Evolutionary conservation across 2,329 filamentous ascomycete genomes (phyloP), one percentile per base, ranked within the genome.

Genomic region (Colletotrichum gigasporum): DNA sequence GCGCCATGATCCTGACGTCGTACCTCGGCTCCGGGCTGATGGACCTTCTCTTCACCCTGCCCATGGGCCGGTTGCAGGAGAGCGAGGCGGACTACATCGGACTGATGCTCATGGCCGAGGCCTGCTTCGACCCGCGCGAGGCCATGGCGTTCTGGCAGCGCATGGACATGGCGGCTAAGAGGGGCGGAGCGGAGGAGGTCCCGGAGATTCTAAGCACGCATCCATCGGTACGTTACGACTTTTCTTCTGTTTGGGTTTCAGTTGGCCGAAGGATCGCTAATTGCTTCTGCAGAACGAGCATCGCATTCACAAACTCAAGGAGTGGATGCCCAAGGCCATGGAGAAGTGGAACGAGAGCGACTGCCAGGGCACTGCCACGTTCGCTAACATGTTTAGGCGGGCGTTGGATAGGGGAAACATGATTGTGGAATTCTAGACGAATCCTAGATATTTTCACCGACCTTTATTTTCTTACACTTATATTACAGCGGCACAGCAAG

Each of bases 21-120:
- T 73, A 77, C 28, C 70, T 81, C 35, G 80, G 79, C 14, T 79
- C 82, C 2, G 77, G 84, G 2, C 56, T 90, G 20, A 77, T 91
- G 26, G 84, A 91, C 52, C 74, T 91, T 14, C 83, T 90, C n/a
- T 87, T 93, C 72, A 82, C 82, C 50, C 80, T 86, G 65, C 92
- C 91, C 1, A 91, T 91, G 74, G 87, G 86, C 47, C 82, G 92
- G 50, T 85, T 84, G 72, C 91, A 94, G 78, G 92, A 91, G 81
- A 87, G 83, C 50, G 91, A 95, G 78, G 92, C 92, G 0, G 92
- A 95, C 72, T 92, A 91, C 70, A 93, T 94, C 48, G 92, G 92
- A 0, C 76, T 94, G 32, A 87, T 94, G 84, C 91, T 94, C 84
- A 94, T 94, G 90, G 87, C 91, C 0, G 87, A 92, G 77, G 90